Conservation (phyloP, 352 stramenopile species). For the Phytophthora sojae region DNA sequence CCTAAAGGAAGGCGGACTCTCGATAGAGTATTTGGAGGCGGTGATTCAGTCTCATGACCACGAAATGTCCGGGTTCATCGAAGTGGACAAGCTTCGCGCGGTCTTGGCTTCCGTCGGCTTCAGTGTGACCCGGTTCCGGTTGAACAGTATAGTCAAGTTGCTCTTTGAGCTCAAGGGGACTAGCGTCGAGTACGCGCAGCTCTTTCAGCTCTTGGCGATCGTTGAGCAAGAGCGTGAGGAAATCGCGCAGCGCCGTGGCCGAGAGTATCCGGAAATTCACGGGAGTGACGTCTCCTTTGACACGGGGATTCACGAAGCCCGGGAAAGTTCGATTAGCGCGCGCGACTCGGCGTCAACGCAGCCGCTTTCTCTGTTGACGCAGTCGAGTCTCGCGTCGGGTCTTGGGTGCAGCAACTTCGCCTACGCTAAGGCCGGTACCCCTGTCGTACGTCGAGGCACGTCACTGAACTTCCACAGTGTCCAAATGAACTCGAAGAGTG, state of each 20-base stretch:
- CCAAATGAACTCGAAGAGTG: background rate
- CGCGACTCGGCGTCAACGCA: constrained; percentile 9
- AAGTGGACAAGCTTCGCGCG: constrained; percentile 46
- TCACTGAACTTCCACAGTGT: background rate
- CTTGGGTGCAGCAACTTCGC: constrained; percentile 21
- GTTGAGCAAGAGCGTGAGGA: constrained; percentile 18
- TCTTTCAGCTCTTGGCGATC: constrained; percentile 43
- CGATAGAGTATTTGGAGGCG: constrained; percentile 35
- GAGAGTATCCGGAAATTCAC: constrained; percentile 4
- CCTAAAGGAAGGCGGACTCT: constrained; percentile 24
- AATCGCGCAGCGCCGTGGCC: background rate
- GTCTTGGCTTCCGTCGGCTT: constrained; percentile 52
- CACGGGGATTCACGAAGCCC: background rate
- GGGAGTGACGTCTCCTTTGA: constrained; percentile 10
- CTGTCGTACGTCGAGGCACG: constrained; percentile 6
- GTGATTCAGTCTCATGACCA: constrained; percentile 38
- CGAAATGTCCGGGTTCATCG: constrained; percentile 37
- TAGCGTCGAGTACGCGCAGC: constrained; percentile 50
- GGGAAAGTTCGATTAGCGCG: background rate
- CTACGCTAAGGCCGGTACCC: constrained; percentile 9
- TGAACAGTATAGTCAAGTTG: constrained; percentile 60
- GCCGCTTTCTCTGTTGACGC: constrained; percentile 10
- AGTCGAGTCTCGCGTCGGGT: constrained; percentile 15
- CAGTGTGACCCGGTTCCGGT: constrained; percentile 57
- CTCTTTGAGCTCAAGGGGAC: constrained; percentile 50